phyloP scores from a whole-genome alignment of 345 rosid species.

The Hypericum androsaemum region DNA sequence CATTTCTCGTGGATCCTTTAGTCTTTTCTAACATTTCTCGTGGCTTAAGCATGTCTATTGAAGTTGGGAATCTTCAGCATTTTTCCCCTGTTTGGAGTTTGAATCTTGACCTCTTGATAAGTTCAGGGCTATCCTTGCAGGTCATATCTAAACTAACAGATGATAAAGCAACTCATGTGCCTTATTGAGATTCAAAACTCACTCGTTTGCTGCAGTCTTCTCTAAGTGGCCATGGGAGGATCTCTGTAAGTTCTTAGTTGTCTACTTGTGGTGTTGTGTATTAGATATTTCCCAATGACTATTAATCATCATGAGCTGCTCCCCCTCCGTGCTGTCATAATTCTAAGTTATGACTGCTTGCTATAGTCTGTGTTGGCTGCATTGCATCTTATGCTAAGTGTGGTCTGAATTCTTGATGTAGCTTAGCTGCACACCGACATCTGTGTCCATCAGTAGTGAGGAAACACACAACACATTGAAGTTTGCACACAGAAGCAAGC shows the following conservation, averaged over 20 bases:
- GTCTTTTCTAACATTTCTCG: too few relatives aligned
- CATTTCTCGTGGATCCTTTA: too few relatives aligned
- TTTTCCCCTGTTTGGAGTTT: too few relatives aligned
- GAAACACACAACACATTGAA: slow-evolving; percentile 69
- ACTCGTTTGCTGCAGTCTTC: slow-evolving; percentile 66
- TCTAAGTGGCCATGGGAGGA: slow-evolving; percentile 58
- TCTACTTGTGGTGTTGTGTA: background rate
- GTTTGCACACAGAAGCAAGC: slow-evolving; percentile 66
- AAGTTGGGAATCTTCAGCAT: too few relatives aligned
- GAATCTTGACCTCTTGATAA: slow-evolving; percentile 1
- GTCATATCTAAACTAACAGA: slow-evolving; percentile 63
- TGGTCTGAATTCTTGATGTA: slow-evolving; percentile 20
- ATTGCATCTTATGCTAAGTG: slow-evolving; percentile 5
- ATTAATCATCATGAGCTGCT: too few relatives aligned
- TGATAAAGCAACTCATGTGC: slow-evolving; percentile 53
- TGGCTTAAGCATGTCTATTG: too few relatives aligned
- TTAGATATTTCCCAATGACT: too few relatives aligned
- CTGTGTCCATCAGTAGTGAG: slow-evolving; percentile 59
- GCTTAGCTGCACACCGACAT: slow-evolving; percentile 65
- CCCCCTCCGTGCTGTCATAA: too few relatives aligned
- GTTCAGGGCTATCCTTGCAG: slow-evolving; percentile 19
- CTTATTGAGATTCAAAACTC: slow-evolving; percentile 69
- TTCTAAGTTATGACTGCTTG: background rate
- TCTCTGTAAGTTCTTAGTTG: slow-evolving; percentile 41
- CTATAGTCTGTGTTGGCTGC: background rate